Evolutionary conservation across 176 grass and related monocot genomes (phyloP).

Genomic region (Eleusine indica): DNA sequence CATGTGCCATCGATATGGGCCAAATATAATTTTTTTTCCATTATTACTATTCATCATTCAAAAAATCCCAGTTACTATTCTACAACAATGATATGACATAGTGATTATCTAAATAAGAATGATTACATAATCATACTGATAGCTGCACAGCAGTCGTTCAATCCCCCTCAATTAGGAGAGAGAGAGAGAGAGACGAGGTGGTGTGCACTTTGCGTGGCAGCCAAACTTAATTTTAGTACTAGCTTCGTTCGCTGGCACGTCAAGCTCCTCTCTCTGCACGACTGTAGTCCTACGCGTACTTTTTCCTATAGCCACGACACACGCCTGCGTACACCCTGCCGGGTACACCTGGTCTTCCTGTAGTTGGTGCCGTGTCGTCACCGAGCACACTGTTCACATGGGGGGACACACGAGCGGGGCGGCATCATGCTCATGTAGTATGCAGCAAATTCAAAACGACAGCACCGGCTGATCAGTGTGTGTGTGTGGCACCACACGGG

Average conservation of each 20-base stretch:
- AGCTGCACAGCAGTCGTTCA: background rate
- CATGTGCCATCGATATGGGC: too few species aligned
- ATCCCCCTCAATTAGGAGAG: background rate
- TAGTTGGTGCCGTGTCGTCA: background rate
- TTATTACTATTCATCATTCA: too few species aligned
- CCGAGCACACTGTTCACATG: background rate
- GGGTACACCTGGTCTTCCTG: constrained; percentile 11
- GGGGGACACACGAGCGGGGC: background rate
- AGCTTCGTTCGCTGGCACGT: constrained; percentile 35
- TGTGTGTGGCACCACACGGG: too few species aligned
- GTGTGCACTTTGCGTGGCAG: constrained; percentile 39
- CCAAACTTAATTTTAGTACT: background rate
- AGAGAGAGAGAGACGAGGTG: background rate
- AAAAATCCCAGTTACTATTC: background rate
- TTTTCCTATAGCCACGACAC: background rate
- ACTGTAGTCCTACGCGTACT: background rate
- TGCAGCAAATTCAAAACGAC: background rate
- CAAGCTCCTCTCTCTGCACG: background rate
- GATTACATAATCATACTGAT: background rate
- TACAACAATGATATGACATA: background rate
- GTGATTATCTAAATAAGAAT: background rate
- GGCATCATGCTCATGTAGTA: background rate
- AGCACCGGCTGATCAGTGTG: background rate
- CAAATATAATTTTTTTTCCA: too few species aligned
- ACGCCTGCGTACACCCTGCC: background rate